Base-by-base conservation (phyloP, 1,284 basidiomycete species). In the Coniophora puteana region DNA sequence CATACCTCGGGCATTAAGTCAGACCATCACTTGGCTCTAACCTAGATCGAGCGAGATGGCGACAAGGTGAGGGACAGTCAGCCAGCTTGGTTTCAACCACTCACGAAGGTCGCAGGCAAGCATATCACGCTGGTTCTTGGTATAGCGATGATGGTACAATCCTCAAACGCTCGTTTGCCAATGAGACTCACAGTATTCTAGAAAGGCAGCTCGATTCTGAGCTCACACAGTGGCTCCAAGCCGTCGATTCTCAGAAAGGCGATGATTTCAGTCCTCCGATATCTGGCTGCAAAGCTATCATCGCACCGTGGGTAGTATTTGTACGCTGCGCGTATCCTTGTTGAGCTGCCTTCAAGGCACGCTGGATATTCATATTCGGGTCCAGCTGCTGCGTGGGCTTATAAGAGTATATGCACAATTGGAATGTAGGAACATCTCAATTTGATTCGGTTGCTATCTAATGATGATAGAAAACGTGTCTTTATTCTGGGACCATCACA, bases 351-450 rank as follows among this genome's bases (percentile, higher is more conserved):
- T 8, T 23, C 13, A 54, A 95, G 93, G 4, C 96, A 99, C 63
- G 96, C 96, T 1, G 96, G 96, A 4, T 98, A 95, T 64, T 77
- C 83, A 2, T 99, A 97, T 63, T 97, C 93, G 43, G 96, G 96
- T 18, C 83, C 83, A 5, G 76, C 93, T 3, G 95, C 96, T 1
- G 96, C 93, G 2, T 98, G 91, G 88, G 95, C 95, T 0, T 99
- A 99, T 64, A 85, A 81, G 56, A 80, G 81, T 52, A 89, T 99
- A 42, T 88, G 96, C 54, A 80, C 79, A 0, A 72, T 72, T 10
- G 74, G 73, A 51, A 89, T 97, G 94, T 94, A 53, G 52, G 83
- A 61, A 28, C 8, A 21, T 23, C 14, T 26, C 24, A 8, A 16
- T 43, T 16, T 36, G 31, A 41, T 25, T 11, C 32, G 17, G 34